Percentiles rank a stretch among this genome's conserved stretches.
Conservation (phyloP, 164 flowering plant genomes). For the Chloranthus sessilifolius region DNA sequence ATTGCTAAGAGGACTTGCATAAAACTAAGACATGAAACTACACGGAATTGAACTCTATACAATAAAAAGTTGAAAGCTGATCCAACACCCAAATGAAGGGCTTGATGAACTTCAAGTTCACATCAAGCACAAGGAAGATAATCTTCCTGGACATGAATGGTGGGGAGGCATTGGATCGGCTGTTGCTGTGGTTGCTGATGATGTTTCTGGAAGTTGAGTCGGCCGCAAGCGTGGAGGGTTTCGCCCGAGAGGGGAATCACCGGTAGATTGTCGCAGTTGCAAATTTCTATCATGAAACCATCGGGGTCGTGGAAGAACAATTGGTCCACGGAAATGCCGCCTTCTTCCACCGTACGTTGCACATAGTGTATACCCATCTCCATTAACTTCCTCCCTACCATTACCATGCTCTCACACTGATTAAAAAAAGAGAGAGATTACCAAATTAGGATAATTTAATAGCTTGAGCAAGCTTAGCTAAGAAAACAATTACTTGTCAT, state of each 20-base stretch:
- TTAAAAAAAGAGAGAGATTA: background rate
- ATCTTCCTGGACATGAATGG: constrained; percentile 6
- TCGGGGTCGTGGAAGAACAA: constrained; percentile 89
- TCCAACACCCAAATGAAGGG: too few relatives aligned
- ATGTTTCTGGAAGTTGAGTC: constrained; percentile 17
- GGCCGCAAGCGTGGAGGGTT: constrained; percentile 39
- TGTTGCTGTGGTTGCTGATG: constrained; percentile 33
- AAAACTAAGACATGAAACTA: too few relatives aligned
- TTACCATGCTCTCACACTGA: constrained; percentile 80
- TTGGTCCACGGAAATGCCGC: constrained; percentile 64
- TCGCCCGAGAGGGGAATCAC: constrained; percentile 62
- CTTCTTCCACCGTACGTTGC: constrained; percentile 55
- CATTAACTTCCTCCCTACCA: constrained; percentile 62
- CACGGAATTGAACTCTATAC: too few relatives aligned
- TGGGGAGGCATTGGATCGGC: constrained; percentile 11
- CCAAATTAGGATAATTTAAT: background rate
- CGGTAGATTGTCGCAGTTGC: constrained; percentile 79
- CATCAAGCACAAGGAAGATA: too few relatives aligned
- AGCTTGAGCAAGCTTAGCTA: background rate
- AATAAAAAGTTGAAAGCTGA: too few relatives aligned
- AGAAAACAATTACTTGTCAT: background rate
- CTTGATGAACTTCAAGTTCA: too few relatives aligned
- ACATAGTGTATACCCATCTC: constrained; percentile 50
- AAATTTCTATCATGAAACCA: constrained; percentile 91
- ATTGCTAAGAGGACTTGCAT: too few relatives aligned